A percentile compares a stretch with the other conserved stretches of the same genome.
Evolutionary conservation across 148 eudicot species (phyloP).

Genomic region (Fagopyrum tataricum): DNA sequence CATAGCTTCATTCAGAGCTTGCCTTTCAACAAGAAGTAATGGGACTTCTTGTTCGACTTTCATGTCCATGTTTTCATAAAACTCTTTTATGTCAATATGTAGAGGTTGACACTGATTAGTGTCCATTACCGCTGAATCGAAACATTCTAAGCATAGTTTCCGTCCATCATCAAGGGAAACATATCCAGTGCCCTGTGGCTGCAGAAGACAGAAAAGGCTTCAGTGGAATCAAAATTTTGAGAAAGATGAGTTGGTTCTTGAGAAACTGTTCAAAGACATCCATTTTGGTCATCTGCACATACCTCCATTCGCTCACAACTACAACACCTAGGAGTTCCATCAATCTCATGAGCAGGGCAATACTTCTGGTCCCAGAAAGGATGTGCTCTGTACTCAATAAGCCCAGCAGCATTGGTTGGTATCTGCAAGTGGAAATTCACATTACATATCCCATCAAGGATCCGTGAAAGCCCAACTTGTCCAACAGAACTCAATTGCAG

Average conservation of each 20-base stretch:
- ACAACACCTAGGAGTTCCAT: constrained; percentile 73
- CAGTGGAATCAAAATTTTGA: neutral
- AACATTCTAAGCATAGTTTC: constrained; percentile 62
- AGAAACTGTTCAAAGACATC: neutral
- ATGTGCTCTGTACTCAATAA: constrained; percentile 72
- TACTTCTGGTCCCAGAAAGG: constrained; percentile 82
- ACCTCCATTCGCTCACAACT: constrained; percentile 84
- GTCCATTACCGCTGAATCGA: constrained; percentile 68
- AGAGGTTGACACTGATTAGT: constrained; percentile 60
- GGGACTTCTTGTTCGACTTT: constrained; percentile 68
- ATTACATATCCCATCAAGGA: neutral
- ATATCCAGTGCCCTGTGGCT: constrained; percentile 56
- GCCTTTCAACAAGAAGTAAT: constrained; percentile 66
- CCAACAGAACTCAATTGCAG: neutral
- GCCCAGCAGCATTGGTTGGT: constrained; percentile 63
- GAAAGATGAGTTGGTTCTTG: neutral
- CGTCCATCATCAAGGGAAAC: constrained; percentile 69
- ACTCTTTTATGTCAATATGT: constrained; percentile 56
- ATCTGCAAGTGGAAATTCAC: constrained; percentile 30
- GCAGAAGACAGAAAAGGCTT: constrained; percentile 8
- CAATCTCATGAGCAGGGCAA: constrained; percentile 70
- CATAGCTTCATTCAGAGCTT: constrained; percentile 83
- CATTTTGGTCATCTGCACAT: neutral
- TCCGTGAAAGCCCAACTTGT: neutral
- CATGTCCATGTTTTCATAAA: constrained; percentile 59